Evolutionary conservation across 306 rosid genomes (phyloP).

Genomic region (Mimosa bimucronata): DNA sequence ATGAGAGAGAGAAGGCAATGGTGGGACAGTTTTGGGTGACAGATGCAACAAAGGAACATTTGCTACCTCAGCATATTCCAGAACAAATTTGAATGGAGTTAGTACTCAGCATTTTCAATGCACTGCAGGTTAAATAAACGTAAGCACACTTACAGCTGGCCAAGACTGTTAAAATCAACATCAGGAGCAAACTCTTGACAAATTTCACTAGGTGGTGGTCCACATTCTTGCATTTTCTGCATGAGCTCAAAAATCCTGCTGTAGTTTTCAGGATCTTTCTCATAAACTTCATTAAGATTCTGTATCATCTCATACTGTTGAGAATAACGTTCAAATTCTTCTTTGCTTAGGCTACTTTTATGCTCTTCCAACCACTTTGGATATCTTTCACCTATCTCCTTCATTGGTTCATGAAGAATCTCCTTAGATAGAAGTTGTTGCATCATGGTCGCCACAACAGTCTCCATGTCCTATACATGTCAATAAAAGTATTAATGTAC

Average conservation of each 20-base stretch:
- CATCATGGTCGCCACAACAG: conserved; percentile 96
- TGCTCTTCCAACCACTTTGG: conserved; percentile 95
- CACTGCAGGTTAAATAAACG: not conserved
- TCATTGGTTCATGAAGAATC: conserved; percentile 96
- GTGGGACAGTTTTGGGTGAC: not conserved
- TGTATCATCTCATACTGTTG: conserved; percentile 67
- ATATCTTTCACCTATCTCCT: conserved; percentile 94
- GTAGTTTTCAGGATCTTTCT: conserved; percentile 75
- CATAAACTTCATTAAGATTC: conserved; percentile 78
- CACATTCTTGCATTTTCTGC: conserved; percentile 99
- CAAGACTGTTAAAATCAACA: conserved; percentile 77
- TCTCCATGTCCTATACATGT: conserved; percentile 75
- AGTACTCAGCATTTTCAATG: conserved; percentile 1
- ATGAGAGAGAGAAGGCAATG: not conserved
- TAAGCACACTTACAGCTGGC: conserved; percentile 75
- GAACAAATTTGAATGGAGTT: not conserved
- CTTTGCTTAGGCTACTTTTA: conserved; percentile 74
- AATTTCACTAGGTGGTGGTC: conserved; percentile 91
- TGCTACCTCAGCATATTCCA: not conserved
- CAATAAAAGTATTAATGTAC: conserved; percentile 20
- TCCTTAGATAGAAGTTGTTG: conserved; percentile 95
- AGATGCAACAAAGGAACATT: not conserved
- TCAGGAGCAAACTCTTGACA: conserved; percentile 88
- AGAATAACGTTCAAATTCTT: conserved; percentile 70
- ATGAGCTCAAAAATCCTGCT: conserved; percentile 82